Conservation (phyloP, 106 monocot species). For the Allium cepa region DNA sequence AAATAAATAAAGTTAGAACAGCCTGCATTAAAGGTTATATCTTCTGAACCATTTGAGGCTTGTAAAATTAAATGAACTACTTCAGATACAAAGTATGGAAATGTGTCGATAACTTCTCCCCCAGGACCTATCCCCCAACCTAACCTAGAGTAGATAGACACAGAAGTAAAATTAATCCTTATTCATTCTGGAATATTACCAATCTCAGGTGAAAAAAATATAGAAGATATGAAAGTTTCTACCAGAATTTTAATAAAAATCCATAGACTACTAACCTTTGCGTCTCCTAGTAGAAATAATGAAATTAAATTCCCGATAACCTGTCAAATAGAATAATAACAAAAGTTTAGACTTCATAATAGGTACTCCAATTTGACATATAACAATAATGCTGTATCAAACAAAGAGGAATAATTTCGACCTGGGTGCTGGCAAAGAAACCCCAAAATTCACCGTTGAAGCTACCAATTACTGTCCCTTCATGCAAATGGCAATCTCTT, state of each 20-base stretch:
- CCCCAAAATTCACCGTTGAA: constrained; percentile 99
- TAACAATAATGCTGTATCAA: not conserved
- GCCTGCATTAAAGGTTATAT: no score
- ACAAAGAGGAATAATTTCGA: constrained; percentile 3
- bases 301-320: constrained; percentile 88
- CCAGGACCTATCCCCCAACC: no score
- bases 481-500: constrained; percentile 65
- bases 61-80: no score
- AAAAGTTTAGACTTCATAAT: not conserved
- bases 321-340: constrained; percentile 26
- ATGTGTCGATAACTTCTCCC: no score
- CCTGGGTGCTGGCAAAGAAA: constrained; percentile 85
- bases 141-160: no score
- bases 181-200: no score
- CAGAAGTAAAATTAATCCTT: no score
- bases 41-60: no score
- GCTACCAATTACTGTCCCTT: constrained; percentile 70
- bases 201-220: no score
- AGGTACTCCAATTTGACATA: not conserved
- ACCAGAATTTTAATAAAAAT: constrained; percentile 9
- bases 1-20: no score
- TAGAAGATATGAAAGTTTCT: no score
- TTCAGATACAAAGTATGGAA: no score
- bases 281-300: constrained; percentile 56
- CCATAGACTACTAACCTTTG: constrained; percentile 36